Percentiles rank a stretch among this genome's conserved stretches.
These are phyloP conservation scores for Nephelium lappaceum DNA, from an alignment of 345 rosid genomes.

Conservation along the genomic window DNA sequence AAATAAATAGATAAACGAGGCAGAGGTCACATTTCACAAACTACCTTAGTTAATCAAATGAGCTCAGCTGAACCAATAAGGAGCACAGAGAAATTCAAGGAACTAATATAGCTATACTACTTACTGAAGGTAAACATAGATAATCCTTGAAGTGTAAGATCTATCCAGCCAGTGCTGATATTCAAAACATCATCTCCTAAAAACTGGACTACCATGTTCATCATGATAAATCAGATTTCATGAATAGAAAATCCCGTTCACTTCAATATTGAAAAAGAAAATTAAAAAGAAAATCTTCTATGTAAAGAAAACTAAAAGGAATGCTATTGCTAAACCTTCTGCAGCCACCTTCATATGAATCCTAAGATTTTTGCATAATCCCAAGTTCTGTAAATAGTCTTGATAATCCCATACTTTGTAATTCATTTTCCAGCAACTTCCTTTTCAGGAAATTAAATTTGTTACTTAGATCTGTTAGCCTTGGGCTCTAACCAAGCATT, in stretches of 20 bases:
- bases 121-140: neutral
- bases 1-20: neutral
- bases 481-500: neutral
- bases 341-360: neutral
- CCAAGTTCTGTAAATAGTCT: neutral
- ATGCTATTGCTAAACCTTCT: slow-evolving; percentile 5
- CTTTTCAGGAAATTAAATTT: neutral
- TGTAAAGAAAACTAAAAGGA: neutral
- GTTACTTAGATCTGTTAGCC: neutral
- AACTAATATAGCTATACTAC: neutral
- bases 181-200: neutral
- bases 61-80: neutral
- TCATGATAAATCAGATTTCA: neutral
- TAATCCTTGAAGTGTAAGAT: neutral
- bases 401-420: neutral
- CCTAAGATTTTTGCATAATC: neutral
- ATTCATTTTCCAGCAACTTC: neutral
- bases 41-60: neutral
- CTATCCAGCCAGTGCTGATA: neutral
- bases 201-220: neutral
- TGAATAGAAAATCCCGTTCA: neutral
- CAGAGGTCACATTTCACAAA: neutral
- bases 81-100: neutral
- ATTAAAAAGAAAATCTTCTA: neutral
- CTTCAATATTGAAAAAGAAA: neutral